Percentiles rank a stretch among this genome's conserved stretches.
Conservation (phyloP, 2,329 filamentous ascomycete genomes). For the Epichloe typhina region DNA sequence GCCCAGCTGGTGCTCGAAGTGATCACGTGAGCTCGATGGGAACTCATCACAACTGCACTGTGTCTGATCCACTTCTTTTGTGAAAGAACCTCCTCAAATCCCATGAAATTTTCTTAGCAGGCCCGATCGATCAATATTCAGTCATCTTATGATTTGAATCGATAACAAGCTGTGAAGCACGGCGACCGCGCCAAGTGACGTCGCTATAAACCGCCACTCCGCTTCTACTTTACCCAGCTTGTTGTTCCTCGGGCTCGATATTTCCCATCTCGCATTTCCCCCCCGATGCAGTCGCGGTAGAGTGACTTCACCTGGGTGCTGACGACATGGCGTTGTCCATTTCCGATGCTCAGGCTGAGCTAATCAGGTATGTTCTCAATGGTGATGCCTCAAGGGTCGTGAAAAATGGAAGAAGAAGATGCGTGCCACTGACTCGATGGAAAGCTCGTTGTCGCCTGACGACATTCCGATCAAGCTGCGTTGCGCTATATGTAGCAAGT, state of each 20-base stretch:
- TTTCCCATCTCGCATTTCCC: not conserved
- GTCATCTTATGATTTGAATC: conserved; percentile 5
- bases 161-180: conserved; percentile 2
- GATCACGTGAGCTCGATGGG: conserved; percentile 9
- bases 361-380: conserved; percentile 36
- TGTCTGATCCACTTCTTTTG: conserved; percentile 9
- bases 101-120: not conserved
- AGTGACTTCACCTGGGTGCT: conserved; percentile 5
- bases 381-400: not conserved
- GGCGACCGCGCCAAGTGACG: not conserved
- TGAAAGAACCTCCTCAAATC: conserved; percentile 11
- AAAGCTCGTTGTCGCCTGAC: conserved; percentile 61
- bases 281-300: conserved; percentile 8
- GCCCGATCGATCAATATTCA: not conserved
- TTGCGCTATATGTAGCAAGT: conserved; percentile 84
- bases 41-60: not conserved
- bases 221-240: not conserved
- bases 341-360: conserved; percentile 41
- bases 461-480: conserved; percentile 93
- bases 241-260: not conserved
- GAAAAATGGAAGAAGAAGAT: not conserved
- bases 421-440: conserved; percentile 7
- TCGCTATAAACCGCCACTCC: not conserved
- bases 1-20: not conserved
- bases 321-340: conserved; percentile 25